These are phyloP conservation scores for Beauveria varroae DNA, from an alignment of 2,329 filamentous ascomycete species.

Conservation along the genomic window DNA sequence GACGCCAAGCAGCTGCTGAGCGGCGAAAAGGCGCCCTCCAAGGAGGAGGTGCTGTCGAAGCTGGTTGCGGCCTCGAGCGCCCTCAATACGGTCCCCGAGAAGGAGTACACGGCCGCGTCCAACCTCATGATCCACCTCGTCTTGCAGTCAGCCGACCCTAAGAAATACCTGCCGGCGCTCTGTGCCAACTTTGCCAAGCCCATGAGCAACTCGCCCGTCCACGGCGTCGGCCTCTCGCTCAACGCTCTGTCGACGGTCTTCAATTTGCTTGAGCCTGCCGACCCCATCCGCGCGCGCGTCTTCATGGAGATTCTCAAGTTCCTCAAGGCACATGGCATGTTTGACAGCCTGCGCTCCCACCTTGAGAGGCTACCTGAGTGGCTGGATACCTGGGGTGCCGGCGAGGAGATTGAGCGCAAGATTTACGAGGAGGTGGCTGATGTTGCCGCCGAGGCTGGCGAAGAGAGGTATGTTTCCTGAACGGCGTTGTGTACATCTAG, in stretches of 20 bases:
- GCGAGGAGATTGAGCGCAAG: conserved; percentile 75
- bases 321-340: conserved; percentile 66
- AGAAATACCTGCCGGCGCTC: conserved; percentile 78
- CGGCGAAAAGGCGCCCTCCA: conserved; percentile 43
- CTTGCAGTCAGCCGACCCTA: conserved; percentile 74
- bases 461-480: conserved; percentile 57
- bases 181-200: conserved; percentile 87
- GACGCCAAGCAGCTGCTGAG: conserved; percentile 70
- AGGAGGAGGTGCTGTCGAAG: conserved; percentile 84
- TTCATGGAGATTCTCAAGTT: conserved; percentile 83
- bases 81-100: conserved; percentile 83
- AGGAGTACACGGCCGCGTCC: conserved; percentile 93
- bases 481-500: not conserved
- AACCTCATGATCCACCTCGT: conserved; percentile 95
- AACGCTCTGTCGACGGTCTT: conserved; percentile 92
- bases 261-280: conserved; percentile 75
- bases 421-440: conserved; percentile 79
- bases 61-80: conserved; percentile 71
- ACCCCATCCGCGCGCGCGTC: conserved; percentile 81
- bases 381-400: conserved; percentile 75
- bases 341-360: conserved; percentile 76
- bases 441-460: conserved; percentile 68
- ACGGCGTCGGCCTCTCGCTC: conserved; percentile 79
- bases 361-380: conserved; percentile 76
- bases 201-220: conserved; percentile 74